phyloP scores from a whole-genome alignment of 2,329 filamentous ascomycete genomes.

The Aspergillus japonicus region DNA sequence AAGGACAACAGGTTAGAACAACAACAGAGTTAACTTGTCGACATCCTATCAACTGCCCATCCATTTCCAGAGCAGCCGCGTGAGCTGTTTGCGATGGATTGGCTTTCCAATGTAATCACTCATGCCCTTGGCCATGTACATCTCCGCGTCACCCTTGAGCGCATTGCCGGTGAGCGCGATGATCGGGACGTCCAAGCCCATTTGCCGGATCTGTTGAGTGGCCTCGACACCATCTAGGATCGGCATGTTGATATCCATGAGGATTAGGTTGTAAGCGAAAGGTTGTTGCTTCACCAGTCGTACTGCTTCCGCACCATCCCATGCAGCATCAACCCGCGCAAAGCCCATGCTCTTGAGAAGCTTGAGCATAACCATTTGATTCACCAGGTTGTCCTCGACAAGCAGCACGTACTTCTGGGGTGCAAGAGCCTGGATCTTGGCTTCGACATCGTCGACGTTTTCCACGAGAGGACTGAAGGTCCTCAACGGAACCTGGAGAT shows the following conservation, averaged over 20 bases:
- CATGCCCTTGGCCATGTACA: constrained; percentile 56
- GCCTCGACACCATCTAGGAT: constrained; percentile 48
- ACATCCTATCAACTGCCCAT: constrained; percentile 21
- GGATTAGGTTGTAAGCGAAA: constrained; percentile 43
- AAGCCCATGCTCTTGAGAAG: constrained; percentile 43
- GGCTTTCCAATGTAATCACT: constrained; percentile 58
- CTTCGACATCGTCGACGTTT: constrained; percentile 20
- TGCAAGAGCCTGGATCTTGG: constrained; percentile 39
- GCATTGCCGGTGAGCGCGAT: constrained; percentile 59
- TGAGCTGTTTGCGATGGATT: constrained; percentile 50
- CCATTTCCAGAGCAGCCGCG: constrained; percentile 45
- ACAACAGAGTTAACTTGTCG: not conserved
- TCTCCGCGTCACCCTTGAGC: constrained; percentile 55
- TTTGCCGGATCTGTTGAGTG: constrained; percentile 43
- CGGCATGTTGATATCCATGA: constrained; percentile 53
- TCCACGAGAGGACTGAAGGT: constrained; percentile 20
- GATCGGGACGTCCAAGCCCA: constrained; percentile 47
- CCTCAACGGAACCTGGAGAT: constrained; percentile 29
- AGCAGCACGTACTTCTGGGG: constrained; percentile 42
- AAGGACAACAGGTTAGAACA: not conserved
- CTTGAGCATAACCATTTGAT: constrained; percentile 44
- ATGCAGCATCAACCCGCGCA: constrained; percentile 42
- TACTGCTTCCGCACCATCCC: constrained; percentile 47
- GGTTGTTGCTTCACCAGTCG: constrained; percentile 43
- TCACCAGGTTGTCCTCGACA: constrained; percentile 46